phyloP scores from a whole-genome alignment of 2,329 filamentous ascomycete species.

The Daldinia sp. region DNA sequence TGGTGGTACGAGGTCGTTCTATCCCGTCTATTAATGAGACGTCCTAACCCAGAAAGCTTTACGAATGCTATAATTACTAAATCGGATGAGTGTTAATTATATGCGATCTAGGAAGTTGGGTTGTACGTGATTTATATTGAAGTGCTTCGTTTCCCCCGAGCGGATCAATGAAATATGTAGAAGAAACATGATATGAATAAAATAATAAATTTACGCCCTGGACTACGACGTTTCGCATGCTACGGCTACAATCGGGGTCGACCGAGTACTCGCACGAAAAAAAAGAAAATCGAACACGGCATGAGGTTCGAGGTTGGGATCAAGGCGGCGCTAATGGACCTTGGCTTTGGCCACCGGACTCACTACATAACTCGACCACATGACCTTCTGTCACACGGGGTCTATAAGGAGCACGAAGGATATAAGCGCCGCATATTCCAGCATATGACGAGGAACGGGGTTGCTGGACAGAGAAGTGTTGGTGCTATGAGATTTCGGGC shows the following conservation, averaged over 20 bases:
- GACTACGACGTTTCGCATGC: neutral
- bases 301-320: neutral
- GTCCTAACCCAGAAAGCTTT: neutral
- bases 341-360: neutral
- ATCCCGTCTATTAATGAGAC: neutral
- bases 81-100: neutral
- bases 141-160: neutral
- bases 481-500: neutral
- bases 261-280: no score
- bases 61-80: neutral
- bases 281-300: neutral
- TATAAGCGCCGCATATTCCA: neutral
- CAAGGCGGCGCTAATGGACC: neutral
- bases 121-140: no score
- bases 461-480: neutral
- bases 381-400: neutral
- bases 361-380: neutral
- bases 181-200: neutral
- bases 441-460: neutral
- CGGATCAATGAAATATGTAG: no score
- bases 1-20: slow-evolving; percentile 30
- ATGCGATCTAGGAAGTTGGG: neutral
- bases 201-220: no score
- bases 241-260: no score
- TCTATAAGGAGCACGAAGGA: neutral